Percentiles rank a stretch among this genome's conserved stretches.
Conservation (phyloP, 139 green algal genomes). For the Picocystis salinarum region DNA sequence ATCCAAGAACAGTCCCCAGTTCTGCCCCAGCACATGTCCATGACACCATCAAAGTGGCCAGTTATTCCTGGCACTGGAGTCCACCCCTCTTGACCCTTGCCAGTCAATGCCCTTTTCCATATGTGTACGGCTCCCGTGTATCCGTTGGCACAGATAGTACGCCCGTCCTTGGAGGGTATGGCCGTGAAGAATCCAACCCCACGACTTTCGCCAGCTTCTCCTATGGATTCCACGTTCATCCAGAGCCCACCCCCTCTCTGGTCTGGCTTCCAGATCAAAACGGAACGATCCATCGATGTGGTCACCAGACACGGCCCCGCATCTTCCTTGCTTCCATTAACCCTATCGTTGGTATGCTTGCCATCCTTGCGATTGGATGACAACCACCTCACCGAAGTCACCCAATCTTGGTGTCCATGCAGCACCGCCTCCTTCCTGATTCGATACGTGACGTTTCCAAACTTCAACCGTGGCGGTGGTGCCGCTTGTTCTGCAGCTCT, state of each 20-base stretch:
- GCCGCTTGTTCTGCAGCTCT: too few relatives aligned
- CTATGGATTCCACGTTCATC: slow-evolving; percentile 60
- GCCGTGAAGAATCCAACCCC: slow-evolving; percentile 60
- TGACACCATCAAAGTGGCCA: slow-evolving; percentile 59
- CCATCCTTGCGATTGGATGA: slow-evolving; percentile 3
- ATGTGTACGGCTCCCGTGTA: slow-evolving; percentile 73
- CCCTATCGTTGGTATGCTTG: not conserved
- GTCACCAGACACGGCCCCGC: slow-evolving; percentile 47
- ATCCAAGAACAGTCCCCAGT: slow-evolving; percentile 39
- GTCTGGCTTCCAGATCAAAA: slow-evolving; percentile 77
- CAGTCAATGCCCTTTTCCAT: slow-evolving; percentile 29
- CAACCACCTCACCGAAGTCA: slow-evolving; percentile 61
- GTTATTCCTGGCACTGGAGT: slow-evolving; percentile 40
- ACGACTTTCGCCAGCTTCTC: slow-evolving; percentile 59
- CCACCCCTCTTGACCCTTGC: slow-evolving; percentile 21
- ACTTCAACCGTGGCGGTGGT: too few relatives aligned
- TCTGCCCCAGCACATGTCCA: slow-evolving; percentile 55
- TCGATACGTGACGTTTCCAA: too few relatives aligned
- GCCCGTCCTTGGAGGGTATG: slow-evolving; percentile 31
- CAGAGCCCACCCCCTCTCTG: slow-evolving; percentile 34
- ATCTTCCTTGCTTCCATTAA: slow-evolving; percentile 3
- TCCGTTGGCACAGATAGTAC: slow-evolving; percentile 58
- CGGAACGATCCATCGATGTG: slow-evolving; percentile 83
- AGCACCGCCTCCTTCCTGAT: too few relatives aligned
- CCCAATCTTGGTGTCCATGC: slow-evolving; percentile 82